Evolutionary conservation across 192 early-diverging fungal genomes (phyloP), one percentile per base, ranked within the genome.

Genomic region (Thoreauomyces humboldtii): DNA sequence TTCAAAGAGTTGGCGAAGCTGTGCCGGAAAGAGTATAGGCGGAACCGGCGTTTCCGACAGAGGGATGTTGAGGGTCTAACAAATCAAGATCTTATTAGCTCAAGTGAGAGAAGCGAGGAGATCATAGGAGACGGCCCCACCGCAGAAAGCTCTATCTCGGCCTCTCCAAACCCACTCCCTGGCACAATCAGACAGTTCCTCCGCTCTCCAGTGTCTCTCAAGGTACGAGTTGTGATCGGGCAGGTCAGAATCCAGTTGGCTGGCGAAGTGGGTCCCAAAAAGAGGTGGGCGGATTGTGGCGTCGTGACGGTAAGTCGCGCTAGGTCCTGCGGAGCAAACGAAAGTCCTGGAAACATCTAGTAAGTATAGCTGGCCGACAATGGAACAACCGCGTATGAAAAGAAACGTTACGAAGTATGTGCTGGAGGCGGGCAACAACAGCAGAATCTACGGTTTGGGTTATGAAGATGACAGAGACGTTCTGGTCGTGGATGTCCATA

Each of bases 221-320:
- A 27, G 11, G 19, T 57, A 22, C 33, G 17, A 32, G 38, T 4
- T 11, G 35, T 37, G 7, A n/a, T 37, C 17, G 32, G 55, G 12
- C 34, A 57, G 6, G 55, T 36, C 2, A 57, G 34, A 37, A 57
- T 37, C 55, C 55, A 57, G 7, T 32, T 37, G 17, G 55, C 55
- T 7, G 55, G 29, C 7, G 55, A 57, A 36, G 34, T 57, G 11
- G 55, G 55, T 21, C 19, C 17, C 14, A n/a, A 21, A 36, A 57
- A 57, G 1, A 57, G 2, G 19, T 7, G 28, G 3, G 35, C 34
- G 34, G 55, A 4, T 57, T 57, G 34, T 4, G 55, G 55, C 3
- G 31, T 21, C n/a, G 38, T 3, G 28, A 37, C 38, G 12, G 31
- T 34, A n/a, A 57, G 55, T 34, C 55, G 29, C 7, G 9, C 27